These are phyloP conservation scores for Cladorrhinum samala DNA, from an alignment of 495 filamentous ascomycete species.

Conservation along the genomic window DNA sequence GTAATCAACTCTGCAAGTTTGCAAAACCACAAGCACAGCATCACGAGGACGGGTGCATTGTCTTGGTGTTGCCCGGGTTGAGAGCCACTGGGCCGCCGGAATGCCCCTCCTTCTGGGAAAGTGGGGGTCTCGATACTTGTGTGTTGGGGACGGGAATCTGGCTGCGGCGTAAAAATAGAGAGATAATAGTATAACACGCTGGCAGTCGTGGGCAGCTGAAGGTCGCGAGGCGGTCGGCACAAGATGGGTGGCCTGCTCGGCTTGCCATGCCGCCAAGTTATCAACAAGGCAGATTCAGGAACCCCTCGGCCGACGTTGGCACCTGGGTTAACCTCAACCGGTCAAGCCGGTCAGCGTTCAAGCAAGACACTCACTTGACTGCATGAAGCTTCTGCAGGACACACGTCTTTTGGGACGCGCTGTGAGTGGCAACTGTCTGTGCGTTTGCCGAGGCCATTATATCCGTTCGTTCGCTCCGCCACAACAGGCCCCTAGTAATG, in stretches of 20 bases:
- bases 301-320: background rate
- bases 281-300: background rate
- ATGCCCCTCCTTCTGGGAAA: too few relatives aligned
- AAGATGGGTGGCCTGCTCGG: background rate
- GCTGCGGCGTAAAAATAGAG: background rate
- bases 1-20: too few relatives aligned
- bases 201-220: background rate
- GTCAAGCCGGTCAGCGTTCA: background rate
- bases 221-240: background rate
- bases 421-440: background rate
- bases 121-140: background rate
- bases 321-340: background rate
- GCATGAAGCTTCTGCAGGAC: slow-evolving; percentile 5
- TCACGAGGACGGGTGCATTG: background rate
- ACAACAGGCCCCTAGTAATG: background rate
- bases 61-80: too few relatives aligned
- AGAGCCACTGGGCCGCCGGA: too few relatives aligned
- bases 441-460: slow-evolving; percentile 5
- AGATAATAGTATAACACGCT: background rate
- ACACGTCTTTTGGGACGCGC: background rate
- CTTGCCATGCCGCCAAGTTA: background rate
- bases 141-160: background rate
- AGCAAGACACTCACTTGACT: background rate
- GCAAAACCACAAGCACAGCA: too few relatives aligned
- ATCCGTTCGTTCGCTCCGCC: background rate